These are phyloP conservation scores for Bjerkandera adusta DNA, from an alignment of 1,284 basidiomycete species.

Conservation along the genomic window DNA sequence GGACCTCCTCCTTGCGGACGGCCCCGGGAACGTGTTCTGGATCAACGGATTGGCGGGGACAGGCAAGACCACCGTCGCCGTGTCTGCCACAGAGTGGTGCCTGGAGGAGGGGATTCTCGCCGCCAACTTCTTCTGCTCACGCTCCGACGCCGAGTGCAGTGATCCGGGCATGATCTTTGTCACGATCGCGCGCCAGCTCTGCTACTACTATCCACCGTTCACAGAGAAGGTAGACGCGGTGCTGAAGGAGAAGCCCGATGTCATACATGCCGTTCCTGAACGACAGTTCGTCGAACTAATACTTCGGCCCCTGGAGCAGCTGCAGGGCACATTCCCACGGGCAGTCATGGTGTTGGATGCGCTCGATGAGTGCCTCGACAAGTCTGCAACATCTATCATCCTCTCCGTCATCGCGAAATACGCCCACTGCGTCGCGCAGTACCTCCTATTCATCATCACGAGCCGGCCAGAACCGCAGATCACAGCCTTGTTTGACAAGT, in stretches of 20 bases:
- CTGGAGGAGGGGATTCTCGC: conserved; percentile 18
- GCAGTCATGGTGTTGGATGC: conserved; percentile 26
- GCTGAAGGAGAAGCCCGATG: conserved; percentile 15
- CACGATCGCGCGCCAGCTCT: conserved; percentile 28
- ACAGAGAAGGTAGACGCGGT: conserved; percentile 11
- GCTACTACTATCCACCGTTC: conserved; percentile 14
- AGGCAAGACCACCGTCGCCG: conserved; percentile 16
- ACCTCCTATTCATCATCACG: conserved; percentile 25
- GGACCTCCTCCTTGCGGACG: no score
- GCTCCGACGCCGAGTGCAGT: conserved; percentile 19
- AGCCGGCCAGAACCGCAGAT: conserved; percentile 25
- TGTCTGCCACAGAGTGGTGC: conserved; percentile 12
- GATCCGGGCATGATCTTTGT: conserved; percentile 21
- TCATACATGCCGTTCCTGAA: conserved; percentile 5
- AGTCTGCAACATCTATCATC: conserved; percentile 17
- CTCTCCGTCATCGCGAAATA: conserved; percentile 14
- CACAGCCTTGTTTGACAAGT: conserved; percentile 12
- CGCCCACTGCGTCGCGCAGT: conserved; percentile 8
- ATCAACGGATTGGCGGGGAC: conserved; percentile 16
- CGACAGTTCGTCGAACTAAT: conserved; percentile 23
- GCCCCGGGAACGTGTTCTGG: no score
- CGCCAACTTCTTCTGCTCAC: conserved; percentile 32
- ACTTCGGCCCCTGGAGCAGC: conserved; percentile 20
- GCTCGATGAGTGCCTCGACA: conserved; percentile 27
- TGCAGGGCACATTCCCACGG: conserved; percentile 7